Evolutionary conservation across 179 eudicot genomes (phyloP).

Genomic region (Spinacia oleracea): DNA sequence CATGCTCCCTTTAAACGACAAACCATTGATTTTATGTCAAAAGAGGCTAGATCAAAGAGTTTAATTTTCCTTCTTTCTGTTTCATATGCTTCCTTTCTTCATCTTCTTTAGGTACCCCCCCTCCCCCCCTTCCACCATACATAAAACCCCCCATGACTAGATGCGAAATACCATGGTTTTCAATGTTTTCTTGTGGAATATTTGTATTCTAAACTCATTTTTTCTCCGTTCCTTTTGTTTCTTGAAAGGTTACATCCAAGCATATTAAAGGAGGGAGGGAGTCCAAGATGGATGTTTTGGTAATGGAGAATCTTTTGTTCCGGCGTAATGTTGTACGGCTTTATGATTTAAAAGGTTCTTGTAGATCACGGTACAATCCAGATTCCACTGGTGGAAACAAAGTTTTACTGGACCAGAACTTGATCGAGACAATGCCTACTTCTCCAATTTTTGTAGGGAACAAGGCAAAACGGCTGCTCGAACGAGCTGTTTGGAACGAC

Average conservation of each 20-base stretch:
- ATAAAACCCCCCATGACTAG: background rate
- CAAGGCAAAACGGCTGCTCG: constrained; percentile 74
- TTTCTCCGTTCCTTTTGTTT: constrained; percentile 3
- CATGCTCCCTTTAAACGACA: background rate
- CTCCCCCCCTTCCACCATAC: background rate
- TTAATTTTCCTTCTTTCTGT: background rate
- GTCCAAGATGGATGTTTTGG: constrained; percentile 76
- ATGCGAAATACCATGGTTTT: background rate
- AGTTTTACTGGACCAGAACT: constrained; percentile 86
- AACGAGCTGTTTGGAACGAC: constrained; percentile 94
- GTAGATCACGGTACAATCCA: constrained; percentile 78
- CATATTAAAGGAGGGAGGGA: constrained; percentile 87
- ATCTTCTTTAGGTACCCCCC: background rate
- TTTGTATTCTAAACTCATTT: constrained; percentile 11
- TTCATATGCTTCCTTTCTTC: background rate
- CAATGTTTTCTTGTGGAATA: background rate
- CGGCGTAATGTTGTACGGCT: constrained; percentile 62
- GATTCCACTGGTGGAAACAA: constrained; percentile 81
- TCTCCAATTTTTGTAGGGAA: constrained; percentile 89
- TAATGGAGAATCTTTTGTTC: constrained; percentile 89
- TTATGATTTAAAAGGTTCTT: constrained; percentile 88
- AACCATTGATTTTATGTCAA: background rate
- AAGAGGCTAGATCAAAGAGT: background rate
- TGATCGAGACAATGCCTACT: constrained; percentile 86
- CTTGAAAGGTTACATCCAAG: constrained; percentile 62